Base-by-base conservation (phyloP, 1,139 yeast species). In the Kodamaea sp. region DNA sequence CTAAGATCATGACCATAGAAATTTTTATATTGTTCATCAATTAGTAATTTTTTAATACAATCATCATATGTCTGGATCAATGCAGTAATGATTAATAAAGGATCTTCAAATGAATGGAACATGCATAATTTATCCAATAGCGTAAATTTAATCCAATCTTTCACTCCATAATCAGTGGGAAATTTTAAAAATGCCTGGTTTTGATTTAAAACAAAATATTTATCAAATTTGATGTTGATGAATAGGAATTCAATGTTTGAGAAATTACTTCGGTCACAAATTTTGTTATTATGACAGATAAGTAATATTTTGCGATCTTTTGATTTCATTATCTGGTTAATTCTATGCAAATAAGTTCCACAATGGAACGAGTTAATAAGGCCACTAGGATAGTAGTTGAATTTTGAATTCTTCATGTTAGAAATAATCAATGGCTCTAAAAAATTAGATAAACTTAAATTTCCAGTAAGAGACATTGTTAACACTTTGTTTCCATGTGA, bases 141-240 rank as follows among this genome's bases (percentile, higher is more conserved):
- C 23, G 44, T 36, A 29, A 36, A 33, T 9, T 35, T 41, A 20
- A 49, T 8, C 54, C 52, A 56, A 31, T 41, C 48, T 32, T 37
- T 48, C 38, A 58, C 41, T 1, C 63, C 64, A 36, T 40, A 55
- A 11, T 56, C 58, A 36, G 47, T 48, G 6, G 64, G 64, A 24
- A 58, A 46, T 46, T 40, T 39, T 38, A 32, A 49, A 20, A 48
- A 32, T 34, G 32, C 35, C 31, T 47, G 27, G 10, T 34, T 4
- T 3, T 4, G 4, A 15, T 15, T 15, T 4, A 15, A 15, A 12
- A 33, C 34, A 10, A 41, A 45, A 28, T 50, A 45, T 31, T 46
- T 49, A 32, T 57, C 62, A 28, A 46, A 44, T 9, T 38, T 37
- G 7, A 49, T 41, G 34, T 47, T 49, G n/a, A 57, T 40, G 33